Base-by-base conservation (phyloP, 495 filamentous ascomycete species). In the Penicilliopsis zonata region DNA sequence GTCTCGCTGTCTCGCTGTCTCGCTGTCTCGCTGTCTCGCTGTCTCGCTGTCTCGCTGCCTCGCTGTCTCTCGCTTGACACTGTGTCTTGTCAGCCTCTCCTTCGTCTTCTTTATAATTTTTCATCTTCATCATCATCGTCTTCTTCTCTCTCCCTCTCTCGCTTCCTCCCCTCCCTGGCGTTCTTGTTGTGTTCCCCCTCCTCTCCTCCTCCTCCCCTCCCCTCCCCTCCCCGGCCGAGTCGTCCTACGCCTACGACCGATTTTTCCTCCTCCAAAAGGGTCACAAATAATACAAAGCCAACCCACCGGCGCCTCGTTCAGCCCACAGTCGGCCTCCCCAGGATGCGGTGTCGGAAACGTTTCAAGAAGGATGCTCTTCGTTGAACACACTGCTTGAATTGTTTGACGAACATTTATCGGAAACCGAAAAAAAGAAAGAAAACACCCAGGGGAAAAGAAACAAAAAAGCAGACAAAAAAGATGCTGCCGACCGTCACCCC, bases 331-430 rank as follows among this genome's bases (percentile, higher is more conserved):
- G 31, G 38, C 19, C 33, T 39, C 45, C 42, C 44, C 59, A 66
- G 58, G 50, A 66, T 66, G 61, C 54, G 58, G 61, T 63, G 58
- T 61, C 58, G 60, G 50, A 66, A 64, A 61, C 59, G 60, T 19
- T 59, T 56, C 45, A 64, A 63, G 50, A 49, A 59, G 44, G 48
- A 61, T 61, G 58, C 52, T 57, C 34, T 22, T 38, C 53, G 53
- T 53, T 61, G 53, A 66, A 43, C 52, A 29, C 33, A 34, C 41
- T 46, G 38, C 40, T 28, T 42, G 40, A 49, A 33, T 43, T n/a
- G n/a, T n/a, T n/a, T n/a, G n/a, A n/a, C n/a, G n/a, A n/a, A n/a
- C n/a, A n/a, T n/a, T n/a, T n/a, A n/a, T n/a, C n/a, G n/a, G n/a
- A n/a, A n/a, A n/a, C n/a, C n/a, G n/a, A n/a, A n/a, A n/a, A n/a